phyloP scores from a whole-genome alignment of 805 yeast genomes.

The Blastobotrys muscicola region DNA sequence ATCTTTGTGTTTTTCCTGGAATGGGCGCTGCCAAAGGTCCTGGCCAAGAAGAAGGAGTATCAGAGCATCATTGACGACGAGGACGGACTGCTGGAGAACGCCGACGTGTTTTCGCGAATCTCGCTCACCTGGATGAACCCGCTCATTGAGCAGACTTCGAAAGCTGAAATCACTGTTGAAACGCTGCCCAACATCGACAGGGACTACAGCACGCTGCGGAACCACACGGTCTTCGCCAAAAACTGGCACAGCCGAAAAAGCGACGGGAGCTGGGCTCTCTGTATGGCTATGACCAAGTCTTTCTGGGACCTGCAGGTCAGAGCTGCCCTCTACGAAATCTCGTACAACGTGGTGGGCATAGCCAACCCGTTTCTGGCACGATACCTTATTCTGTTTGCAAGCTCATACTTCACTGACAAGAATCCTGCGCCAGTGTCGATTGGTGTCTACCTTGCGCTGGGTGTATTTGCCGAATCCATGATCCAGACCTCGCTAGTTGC shows the following conservation, averaged over 20 bases:
- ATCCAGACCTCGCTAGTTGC: conserved; percentile 41
- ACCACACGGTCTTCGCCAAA: conserved; percentile 38
- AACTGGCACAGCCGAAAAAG: conserved; percentile 52
- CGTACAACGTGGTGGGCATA: conserved; percentile 74
- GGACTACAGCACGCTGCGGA: conserved; percentile 50
- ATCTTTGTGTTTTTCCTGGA: conserved; percentile 38
- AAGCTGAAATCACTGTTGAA: conserved; percentile 36
- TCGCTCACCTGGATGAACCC: conserved; percentile 90
- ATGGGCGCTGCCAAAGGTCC: conserved; percentile 27
- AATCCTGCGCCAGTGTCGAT: conserved; percentile 34
- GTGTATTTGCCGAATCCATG: conserved; percentile 55
- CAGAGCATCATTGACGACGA: conserved; percentile 28
- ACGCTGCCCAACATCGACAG: conserved; percentile 79
- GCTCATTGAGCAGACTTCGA: conserved; percentile 70
- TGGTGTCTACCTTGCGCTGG: conserved; percentile 54
- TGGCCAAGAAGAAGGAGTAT: conserved; percentile 22
- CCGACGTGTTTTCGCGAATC: conserved; percentile 64
- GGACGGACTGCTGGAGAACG: conserved; percentile 41
- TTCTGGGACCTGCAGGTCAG: conserved; percentile 64
- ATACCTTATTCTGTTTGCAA: conserved; percentile 51
- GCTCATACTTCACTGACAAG: conserved; percentile 30
- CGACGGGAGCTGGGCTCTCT: conserved; percentile 36
- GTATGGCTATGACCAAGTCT: conserved; percentile 52
- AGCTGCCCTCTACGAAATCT: conserved; percentile 63
- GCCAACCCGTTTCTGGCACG: conserved; percentile 80